Evolutionary conservation across 345 rosid genomes (phyloP).

Genomic region (Hibiscus tridactylites): DNA sequence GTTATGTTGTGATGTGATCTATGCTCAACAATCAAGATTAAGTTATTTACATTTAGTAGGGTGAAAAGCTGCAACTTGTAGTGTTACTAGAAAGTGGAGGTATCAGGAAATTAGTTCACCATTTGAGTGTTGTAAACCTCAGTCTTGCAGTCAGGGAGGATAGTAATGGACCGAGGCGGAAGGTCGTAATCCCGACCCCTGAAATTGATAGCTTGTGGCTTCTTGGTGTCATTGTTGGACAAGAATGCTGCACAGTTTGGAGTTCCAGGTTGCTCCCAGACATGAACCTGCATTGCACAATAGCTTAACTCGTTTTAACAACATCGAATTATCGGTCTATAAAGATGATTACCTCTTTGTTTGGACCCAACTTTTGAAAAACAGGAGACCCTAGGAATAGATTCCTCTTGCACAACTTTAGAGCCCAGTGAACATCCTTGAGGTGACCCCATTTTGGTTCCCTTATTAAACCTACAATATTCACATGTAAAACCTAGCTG

Average conservation of each 20-base stretch:
- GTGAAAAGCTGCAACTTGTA: neutral
- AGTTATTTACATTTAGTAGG: neutral
- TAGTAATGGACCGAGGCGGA: slow-evolving; percentile 68
- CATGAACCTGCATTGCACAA: slow-evolving; percentile 36
- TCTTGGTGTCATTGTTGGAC: slow-evolving; percentile 54
- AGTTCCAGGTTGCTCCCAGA: slow-evolving; percentile 45
- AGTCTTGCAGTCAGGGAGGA: slow-evolving; percentile 86
- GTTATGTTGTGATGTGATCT: slow-evolving; percentile 71
- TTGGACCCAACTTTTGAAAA: slow-evolving; percentile 19
- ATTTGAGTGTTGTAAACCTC: slow-evolving; percentile 50
- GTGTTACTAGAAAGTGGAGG: neutral
- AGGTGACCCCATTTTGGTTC: slow-evolving; percentile 86
- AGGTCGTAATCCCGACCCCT: slow-evolving; percentile 40
- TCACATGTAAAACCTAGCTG: slow-evolving; percentile 3
- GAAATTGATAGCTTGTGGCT: slow-evolving; percentile 34
- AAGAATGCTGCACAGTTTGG: slow-evolving; percentile 70
- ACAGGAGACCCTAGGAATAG: slow-evolving; percentile 50
- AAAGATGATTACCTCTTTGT: slow-evolving; percentile 43
- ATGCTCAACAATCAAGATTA: slow-evolving; percentile 10
- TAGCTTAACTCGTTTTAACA: neutral
- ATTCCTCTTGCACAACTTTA: slow-evolving; percentile 60
- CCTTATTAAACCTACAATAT: slow-evolving; percentile 40
- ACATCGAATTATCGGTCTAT: neutral
- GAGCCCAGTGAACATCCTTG: slow-evolving; percentile 64
- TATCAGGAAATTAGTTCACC: slow-evolving; percentile 11